Base-by-base conservation (phyloP, 306 rosid genomes). In the Prunus campanulata region DNA sequence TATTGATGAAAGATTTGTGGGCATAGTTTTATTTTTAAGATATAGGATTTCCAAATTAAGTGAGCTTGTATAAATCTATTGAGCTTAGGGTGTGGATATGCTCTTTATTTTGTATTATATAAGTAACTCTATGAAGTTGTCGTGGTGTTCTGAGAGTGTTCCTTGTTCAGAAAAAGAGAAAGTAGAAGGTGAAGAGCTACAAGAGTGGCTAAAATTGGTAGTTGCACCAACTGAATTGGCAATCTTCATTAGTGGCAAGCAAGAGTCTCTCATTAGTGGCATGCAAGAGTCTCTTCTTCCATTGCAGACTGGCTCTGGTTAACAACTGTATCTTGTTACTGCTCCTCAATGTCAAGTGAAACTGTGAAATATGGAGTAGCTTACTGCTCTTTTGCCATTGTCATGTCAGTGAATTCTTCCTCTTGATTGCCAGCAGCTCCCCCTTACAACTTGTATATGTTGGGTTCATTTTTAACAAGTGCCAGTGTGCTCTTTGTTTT, bases 151-250 rank as follows among this genome's bases (percentile, higher is more conserved):
- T 85, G 76, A 82, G 77, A 8, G 57, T 77, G 57, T 79, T 80
- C 79, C 47, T 84, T 86, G 13, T 83, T 51, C 91, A 93, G 98
- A 87, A 72, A 93, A 87, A 59, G 98, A 93, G 87, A 93, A 91
- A 82, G 94, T 91, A 25, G 97, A 91, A 87, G 98, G 98, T 30
- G 93, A 90, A 72, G 98, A 93, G 84, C 87, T 93, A 70, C 96
- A 90, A 19, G 74, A 88, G 74, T 93, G 98, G 98, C 75, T 93
- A 86, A 88, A 86, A 83, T 46, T 80, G 85, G 98, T 93, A 67
- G 96, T 93, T 81, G 93, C 96, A 5, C 98, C 98, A 13, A 76
- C 87, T 56, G 98, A 93, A 82, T 86, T 93, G 78, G 76, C 87
- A 18, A 24, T 78, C 48, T 93, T 93, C 63, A 25, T 91, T 81